Evolutionary conservation across 768 basidiomycete genomes (phyloP).

Genomic region (Agaricus sinodeliciosus): DNA sequence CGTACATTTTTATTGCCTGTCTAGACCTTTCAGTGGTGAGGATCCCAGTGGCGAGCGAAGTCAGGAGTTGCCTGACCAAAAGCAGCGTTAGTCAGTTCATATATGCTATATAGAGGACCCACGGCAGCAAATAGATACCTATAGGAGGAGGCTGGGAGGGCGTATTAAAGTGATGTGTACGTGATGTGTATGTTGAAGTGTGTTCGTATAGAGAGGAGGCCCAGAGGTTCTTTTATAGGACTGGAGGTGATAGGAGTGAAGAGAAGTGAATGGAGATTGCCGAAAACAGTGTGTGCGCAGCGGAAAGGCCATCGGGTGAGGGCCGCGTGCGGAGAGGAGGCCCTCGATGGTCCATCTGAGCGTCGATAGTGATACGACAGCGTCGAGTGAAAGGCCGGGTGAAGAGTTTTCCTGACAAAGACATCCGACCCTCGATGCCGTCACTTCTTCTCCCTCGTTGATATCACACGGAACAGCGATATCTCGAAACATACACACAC

Average conservation of each 20-base stretch:
- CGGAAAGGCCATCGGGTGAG: not conserved
- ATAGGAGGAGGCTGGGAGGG: too few species aligned
- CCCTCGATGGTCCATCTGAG: not conserved
- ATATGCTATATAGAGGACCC: conserved; percentile 23
- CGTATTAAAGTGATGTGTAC: not conserved
- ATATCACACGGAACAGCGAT: conserved; percentile 1
- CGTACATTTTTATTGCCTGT: not conserved
- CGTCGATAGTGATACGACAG: not conserved
- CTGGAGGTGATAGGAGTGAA: conserved; percentile 3
- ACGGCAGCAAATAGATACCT: conserved; percentile 31
- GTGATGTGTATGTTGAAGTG: not conserved
- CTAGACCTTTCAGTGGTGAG: not conserved
- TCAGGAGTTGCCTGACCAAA: conserved; percentile 11
- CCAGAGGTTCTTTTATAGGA: conserved; percentile 8
- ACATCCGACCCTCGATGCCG: conserved; percentile 1
- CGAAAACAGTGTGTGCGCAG: not conserved
- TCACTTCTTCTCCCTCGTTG: not conserved
- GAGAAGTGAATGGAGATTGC: not conserved
- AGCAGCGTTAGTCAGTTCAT: conserved; percentile 27
- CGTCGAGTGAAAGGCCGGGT: not conserved
- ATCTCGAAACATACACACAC: not conserved
- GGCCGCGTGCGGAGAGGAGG: not conserved
- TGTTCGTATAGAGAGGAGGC: not conserved
- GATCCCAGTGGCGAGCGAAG: not conserved
- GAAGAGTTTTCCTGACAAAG: not conserved